phyloP scores from a whole-genome alignment of 805 yeast species.

The Suhomyces sp. region DNA sequence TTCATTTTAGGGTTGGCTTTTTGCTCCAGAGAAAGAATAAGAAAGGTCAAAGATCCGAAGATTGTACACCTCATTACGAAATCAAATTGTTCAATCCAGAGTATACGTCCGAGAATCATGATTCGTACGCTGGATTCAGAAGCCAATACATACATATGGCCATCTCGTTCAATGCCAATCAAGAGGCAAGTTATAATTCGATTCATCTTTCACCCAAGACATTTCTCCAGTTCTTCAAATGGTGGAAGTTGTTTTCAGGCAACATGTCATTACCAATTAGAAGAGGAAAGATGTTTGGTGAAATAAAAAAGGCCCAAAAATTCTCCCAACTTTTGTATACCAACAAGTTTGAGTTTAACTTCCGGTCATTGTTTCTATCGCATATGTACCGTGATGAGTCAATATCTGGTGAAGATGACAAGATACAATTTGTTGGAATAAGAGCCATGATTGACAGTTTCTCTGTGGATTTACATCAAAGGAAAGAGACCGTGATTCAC shows the following conservation, averaged over 20 bases:
- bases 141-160: conserved; percentile 41
- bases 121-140: conserved; percentile 41
- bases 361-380: conserved; percentile 70
- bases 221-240: conserved; percentile 63
- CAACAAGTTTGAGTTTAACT: conserved; percentile 71
- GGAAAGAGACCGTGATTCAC: conserved; percentile 34
- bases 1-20: conserved; percentile 56
- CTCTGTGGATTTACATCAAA: conserved; percentile 40
- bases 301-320: conserved; percentile 53
- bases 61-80: conserved; percentile 59
- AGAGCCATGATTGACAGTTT: conserved; percentile 43
- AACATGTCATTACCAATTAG: conserved; percentile 76
- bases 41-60: conserved; percentile 38
- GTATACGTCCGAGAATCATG: conserved; percentile 38
- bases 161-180: conserved; percentile 36
- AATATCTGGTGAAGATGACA: conserved; percentile 37
- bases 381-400: conserved; percentile 63
- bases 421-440: conserved; percentile 63
- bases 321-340: conserved; percentile 74
- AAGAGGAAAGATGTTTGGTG: conserved; percentile 68
- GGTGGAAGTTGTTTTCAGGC: conserved; percentile 89
- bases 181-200: conserved; percentile 53
- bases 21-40: conserved; percentile 46
- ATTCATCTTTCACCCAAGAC: conserved; percentile 73
- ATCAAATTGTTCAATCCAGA: conserved; percentile 56